A percentile compares a stretch with the other conserved stretches of the same genome.
phyloP scores from a whole-genome alignment of 768 basidiomycete species.

The Calvatia gigantea region DNA sequence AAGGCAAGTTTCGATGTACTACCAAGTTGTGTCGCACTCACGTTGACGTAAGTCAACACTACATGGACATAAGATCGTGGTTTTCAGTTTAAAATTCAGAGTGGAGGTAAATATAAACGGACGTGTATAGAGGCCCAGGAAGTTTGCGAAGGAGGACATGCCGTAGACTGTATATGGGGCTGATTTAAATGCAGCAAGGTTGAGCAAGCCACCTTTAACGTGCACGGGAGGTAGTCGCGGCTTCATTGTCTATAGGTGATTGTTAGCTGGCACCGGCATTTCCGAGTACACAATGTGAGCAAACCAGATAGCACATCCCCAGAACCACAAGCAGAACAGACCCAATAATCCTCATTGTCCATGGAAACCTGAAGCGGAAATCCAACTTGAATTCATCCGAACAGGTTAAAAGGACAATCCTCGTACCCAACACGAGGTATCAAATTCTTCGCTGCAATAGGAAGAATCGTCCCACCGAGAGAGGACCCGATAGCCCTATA shows the following conservation, averaged over 20 bases:
- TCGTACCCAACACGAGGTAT: conserved; percentile 45
- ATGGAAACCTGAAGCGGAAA: conserved; percentile 51
- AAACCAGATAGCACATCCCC: conserved; percentile 50
- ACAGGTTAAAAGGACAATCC: not conserved
- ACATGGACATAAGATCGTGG: conserved; percentile 12
- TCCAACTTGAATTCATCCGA: not conserved
- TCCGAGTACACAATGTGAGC: not conserved
- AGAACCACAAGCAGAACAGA: conserved; percentile 55
- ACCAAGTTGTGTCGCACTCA: conserved; percentile 50
- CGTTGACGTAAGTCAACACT: conserved; percentile 70
- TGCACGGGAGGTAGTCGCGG: conserved; percentile 55
- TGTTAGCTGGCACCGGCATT: not conserved
- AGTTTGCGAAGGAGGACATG: conserved; percentile 48
- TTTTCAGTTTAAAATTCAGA: too few relatives aligned
- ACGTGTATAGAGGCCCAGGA: conserved; percentile 73
- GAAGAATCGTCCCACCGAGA: conserved; percentile 65
- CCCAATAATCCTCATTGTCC: conserved; percentile 72
- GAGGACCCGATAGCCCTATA: conserved; percentile 62
- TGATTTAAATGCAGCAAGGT: conserved; percentile 48
- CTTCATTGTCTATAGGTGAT: conserved; percentile 29
- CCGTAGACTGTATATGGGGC: conserved; percentile 57
- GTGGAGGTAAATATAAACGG: conserved; percentile 18
- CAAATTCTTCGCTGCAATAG: conserved; percentile 54
- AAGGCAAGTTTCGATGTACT: conserved; percentile 49
- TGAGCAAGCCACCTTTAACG: conserved; percentile 55